phyloP scores from a whole-genome alignment of 2,329 filamentous ascomycete species.

The Arthrobotrys musiformis region DNA sequence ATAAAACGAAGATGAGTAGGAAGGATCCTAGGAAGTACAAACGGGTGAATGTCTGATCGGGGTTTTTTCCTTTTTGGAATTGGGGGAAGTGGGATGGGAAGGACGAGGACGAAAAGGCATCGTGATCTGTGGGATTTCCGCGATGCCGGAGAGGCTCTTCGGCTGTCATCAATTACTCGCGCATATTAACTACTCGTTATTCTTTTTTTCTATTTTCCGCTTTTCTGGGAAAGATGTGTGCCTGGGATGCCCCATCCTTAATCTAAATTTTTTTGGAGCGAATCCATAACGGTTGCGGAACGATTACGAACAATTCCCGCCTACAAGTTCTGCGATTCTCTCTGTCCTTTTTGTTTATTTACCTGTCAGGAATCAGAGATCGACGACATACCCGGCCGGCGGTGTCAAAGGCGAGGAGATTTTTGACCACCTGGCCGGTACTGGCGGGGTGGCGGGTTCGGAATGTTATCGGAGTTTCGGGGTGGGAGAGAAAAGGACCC shows the following conservation, averaged over 20 bases:
- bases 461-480: constrained; percentile 56
- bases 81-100: no score
- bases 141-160: constrained; percentile 20
- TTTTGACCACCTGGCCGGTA: constrained; percentile 42
- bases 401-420: constrained; percentile 35
- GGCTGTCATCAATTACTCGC: neutral
- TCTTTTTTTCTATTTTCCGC: no score
- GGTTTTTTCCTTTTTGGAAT: constrained; percentile 21
- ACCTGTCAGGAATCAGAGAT: constrained; percentile 34
- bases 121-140: constrained; percentile 8
- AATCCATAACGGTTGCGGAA: constrained; percentile 30
- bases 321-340: no score
- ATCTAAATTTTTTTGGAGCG: constrained; percentile 16
- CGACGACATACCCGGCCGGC: constrained; percentile 44
- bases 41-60: constrained; percentile 65
- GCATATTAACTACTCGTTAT: neutral
- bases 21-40: constrained; percentile 81
- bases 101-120: neutral
- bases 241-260: constrained; percentile 20
- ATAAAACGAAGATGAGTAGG: constrained; percentile 75
- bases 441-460: constrained; percentile 26
- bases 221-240: constrained; percentile 18
- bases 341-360: neutral
- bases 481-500: no score
- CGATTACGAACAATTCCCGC: constrained; percentile 29